These are phyloP conservation scores for Leccinum fibrillosum DNA, from an alignment of 768 basidiomycete genomes.

Conservation along the genomic window DNA sequence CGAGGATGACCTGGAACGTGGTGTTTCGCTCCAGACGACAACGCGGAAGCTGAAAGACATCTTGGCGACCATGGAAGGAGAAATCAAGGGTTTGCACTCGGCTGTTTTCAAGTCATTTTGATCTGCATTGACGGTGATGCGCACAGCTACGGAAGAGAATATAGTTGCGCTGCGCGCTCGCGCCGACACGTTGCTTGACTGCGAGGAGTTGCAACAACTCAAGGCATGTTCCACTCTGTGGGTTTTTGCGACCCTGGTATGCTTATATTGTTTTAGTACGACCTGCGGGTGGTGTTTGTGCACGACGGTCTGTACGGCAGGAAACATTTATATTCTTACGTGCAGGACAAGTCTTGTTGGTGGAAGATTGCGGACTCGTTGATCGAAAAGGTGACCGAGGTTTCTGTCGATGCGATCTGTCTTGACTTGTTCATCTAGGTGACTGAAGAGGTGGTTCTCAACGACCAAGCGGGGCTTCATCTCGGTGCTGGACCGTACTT, in stretches of 20 bases:
- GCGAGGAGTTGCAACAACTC: slow-evolving; percentile 60
- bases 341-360: slow-evolving; percentile 62
- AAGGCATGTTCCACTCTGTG: slow-evolving; percentile 38
- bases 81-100: slow-evolving; percentile 47
- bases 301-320: slow-evolving; percentile 78
- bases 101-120: background rate
- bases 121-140: background rate
- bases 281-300: slow-evolving; percentile 72
- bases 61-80: slow-evolving; percentile 48
- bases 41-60: slow-evolving; percentile 50
- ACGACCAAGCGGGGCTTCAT: slow-evolving; percentile 69
- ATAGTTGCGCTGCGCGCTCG: slow-evolving; percentile 45
- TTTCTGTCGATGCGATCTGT: background rate
- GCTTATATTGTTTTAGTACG: slow-evolving; percentile 51
- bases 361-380: slow-evolving; percentile 77
- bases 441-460: slow-evolving; percentile 63
- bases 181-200: slow-evolving; percentile 49
- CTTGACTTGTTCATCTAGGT: slow-evolving; percentile 43
- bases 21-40: slow-evolving; percentile 40
- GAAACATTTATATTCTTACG: slow-evolving; percentile 76
- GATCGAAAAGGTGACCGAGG: slow-evolving; percentile 54
- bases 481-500: slow-evolving; percentile 76
- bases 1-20: slow-evolving; percentile 46
- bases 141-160: slow-evolving; percentile 50
- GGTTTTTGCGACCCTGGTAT: background rate